phyloP scores from a whole-genome alignment of 2,329 filamentous ascomycete species.

The Lasiodiplodia hormozganensis region DNA sequence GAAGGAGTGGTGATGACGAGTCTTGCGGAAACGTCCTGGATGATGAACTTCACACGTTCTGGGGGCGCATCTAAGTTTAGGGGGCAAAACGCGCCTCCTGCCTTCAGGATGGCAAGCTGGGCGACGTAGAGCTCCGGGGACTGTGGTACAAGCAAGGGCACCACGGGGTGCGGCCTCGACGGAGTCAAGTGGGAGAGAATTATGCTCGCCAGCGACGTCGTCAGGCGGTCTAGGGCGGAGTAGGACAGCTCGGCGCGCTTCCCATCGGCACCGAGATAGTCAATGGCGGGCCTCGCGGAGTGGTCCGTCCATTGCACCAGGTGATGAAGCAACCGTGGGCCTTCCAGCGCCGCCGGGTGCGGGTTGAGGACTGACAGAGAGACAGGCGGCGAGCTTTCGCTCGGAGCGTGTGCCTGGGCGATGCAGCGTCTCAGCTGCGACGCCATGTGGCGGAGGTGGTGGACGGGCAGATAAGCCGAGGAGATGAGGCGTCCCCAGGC shows the following conservation, averaged over 20 bases:
- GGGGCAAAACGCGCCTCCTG: conserved; percentile 85
- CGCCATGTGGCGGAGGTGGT: conserved; percentile 28
- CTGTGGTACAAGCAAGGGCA: conserved; percentile 81
- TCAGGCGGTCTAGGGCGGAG: conserved; percentile 64
- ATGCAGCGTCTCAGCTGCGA: conserved; percentile 30
- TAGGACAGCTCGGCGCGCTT: conserved; percentile 64
- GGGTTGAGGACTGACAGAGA: conserved; percentile 65
- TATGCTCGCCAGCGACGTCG: conserved; percentile 62
- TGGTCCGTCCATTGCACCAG: conserved; percentile 61
- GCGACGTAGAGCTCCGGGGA: conserved; percentile 78
- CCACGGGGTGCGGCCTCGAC: conserved; percentile 53
- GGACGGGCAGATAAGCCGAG: conserved; percentile 22
- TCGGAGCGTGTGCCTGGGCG: conserved; percentile 3
- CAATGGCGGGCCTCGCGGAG: conserved; percentile 61
- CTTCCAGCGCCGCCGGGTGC: conserved; percentile 58
- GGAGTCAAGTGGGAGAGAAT: conserved; percentile 50
- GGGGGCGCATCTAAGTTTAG: conserved; percentile 78
- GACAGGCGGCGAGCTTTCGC: neutral
- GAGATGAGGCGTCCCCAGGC: conserved; percentile 10
- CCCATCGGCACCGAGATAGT: conserved; percentile 64
- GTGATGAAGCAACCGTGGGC: conserved; percentile 66
- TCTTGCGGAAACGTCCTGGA: conserved; percentile 74
- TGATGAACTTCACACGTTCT: conserved; percentile 80
- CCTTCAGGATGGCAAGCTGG: conserved; percentile 78
- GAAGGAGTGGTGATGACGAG: conserved; percentile 69